phyloP scores from a whole-genome alignment of 208 protist genomes.

The Wallacemonas rigidus region DNA sequence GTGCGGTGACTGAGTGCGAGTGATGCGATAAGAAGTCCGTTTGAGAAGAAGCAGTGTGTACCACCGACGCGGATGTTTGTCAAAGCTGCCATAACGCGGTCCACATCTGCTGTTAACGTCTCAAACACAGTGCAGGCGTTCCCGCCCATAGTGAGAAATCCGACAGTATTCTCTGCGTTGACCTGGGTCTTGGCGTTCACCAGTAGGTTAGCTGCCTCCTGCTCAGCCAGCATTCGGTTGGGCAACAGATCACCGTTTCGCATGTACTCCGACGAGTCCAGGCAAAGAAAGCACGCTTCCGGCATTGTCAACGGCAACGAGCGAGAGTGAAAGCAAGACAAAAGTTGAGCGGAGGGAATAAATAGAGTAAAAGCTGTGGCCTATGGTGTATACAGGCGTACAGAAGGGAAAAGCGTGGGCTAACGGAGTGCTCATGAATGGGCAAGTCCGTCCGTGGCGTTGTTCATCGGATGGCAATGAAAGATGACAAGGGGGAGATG shows the following conservation, averaged over 20 bases:
- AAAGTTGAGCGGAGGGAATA: neutral
- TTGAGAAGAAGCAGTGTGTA: constrained; percentile 86
- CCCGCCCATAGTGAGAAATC: constrained; percentile 94
- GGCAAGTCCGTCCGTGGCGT: no score
- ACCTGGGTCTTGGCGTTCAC: constrained; percentile 92
- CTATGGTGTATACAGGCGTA: no score
- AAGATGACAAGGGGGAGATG: no score
- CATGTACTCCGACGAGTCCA: constrained; percentile 98
- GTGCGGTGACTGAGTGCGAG: constrained; percentile 97
- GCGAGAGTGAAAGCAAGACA: neutral
- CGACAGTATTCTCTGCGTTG: constrained; percentile 97
- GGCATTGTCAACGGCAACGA: constrained; percentile 48
- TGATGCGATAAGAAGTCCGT: constrained; percentile 92
- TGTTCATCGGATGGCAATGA: no score
- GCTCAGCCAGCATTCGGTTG: constrained; percentile 94
- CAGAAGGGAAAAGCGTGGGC: no score
- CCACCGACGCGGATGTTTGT: constrained; percentile 89
- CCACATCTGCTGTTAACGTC: constrained; percentile 94
- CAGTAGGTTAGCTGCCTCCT: constrained; percentile 96
- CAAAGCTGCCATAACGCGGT: constrained; percentile 92
- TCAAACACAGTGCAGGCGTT: constrained; percentile 92
- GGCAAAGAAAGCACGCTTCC: constrained; percentile 90
- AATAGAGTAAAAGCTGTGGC: no score
- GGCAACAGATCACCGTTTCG: constrained; percentile 98
- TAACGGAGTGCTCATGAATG: no score